Evolutionary conservation across 2,329 filamentous ascomycete genomes (phyloP).

Genomic region (Helotiales sp.): DNA sequence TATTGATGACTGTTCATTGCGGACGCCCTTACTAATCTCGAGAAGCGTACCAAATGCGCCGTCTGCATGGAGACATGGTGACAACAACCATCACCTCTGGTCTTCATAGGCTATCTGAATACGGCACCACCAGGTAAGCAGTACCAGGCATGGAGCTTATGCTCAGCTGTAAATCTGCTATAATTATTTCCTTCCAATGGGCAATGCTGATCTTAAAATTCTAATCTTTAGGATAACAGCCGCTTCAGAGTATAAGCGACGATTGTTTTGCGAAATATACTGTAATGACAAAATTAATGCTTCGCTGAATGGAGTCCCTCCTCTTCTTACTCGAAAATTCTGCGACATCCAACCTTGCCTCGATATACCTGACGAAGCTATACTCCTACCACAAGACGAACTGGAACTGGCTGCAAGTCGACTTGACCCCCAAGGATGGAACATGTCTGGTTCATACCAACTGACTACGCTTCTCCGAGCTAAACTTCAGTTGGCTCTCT

Average conservation of each 20-base stretch:
- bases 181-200: too few species aligned
- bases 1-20: background rate
- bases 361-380: slow-evolving; percentile 28
- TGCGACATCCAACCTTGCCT: slow-evolving; percentile 27
- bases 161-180: too few species aligned
- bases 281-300: slow-evolving; percentile 28
- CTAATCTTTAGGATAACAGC: slow-evolving; percentile 19
- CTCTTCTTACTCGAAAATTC: slow-evolving; percentile 26
- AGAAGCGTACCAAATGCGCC: slow-evolving; percentile 24
- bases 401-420: slow-evolving; percentile 16
- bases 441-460: slow-evolving; percentile 18
- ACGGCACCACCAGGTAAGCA: slow-evolving; percentile 10
- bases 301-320: slow-evolving; percentile 30
- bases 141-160: too few species aligned
- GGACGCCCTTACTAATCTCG: background rate
- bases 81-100: slow-evolving; percentile 27
- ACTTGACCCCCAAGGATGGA: slow-evolving; percentile 31
- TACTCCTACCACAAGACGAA: slow-evolving; percentile 24
- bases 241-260: slow-evolving; percentile 30
- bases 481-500: slow-evolving; percentile 17
- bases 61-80: slow-evolving; percentile 29
- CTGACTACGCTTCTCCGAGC: slow-evolving; percentile 21
- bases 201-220: background rate
- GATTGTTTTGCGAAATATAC: slow-evolving; percentile 29
- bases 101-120: slow-evolving; percentile 31